Evolutionary conservation across 108 stramenopile species (phyloP).

Genomic region (Pseudonitzschia pungens): DNA sequence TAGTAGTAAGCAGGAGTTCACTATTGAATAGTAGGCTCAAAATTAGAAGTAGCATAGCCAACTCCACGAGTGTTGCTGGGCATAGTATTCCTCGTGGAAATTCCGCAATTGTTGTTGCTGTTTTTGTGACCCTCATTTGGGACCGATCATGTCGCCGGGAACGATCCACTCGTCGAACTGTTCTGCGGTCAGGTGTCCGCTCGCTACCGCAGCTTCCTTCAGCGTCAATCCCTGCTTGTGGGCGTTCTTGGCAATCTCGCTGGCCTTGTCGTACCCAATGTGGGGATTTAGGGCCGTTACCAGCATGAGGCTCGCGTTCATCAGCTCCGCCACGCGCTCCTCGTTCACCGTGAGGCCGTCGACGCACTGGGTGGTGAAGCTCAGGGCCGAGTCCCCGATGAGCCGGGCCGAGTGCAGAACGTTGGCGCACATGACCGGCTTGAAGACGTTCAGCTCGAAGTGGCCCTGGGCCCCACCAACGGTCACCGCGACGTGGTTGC

Average conservation of each 20-base stretch:
- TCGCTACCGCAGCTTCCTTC: constrained; percentile 87
- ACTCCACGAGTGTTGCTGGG: too few species aligned
- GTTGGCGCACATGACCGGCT: constrained; percentile 95
- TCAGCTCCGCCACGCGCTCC: constrained; percentile 77
- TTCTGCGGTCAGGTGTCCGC: constrained; percentile 89
- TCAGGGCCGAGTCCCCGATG: constrained; percentile 83
- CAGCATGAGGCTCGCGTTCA: constrained; percentile 94
- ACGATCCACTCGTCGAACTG: constrained; percentile 96
- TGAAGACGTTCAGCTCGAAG: constrained; percentile 99
- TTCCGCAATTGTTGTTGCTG: too few species aligned
- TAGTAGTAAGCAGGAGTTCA: too few species aligned
- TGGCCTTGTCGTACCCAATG: constrained; percentile 98
- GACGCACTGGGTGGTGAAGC: constrained; percentile 91
- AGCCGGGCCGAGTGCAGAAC: constrained; percentile 91
- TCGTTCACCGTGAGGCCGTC: constrained; percentile 85
- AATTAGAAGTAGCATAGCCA: too few species aligned
- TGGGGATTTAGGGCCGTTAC: constrained; percentile 98
- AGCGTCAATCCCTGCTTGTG: constrained; percentile 93
- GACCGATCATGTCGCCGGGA: constrained; percentile 95
- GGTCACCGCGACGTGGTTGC: constrained; percentile 92
- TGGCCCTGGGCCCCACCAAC: constrained; percentile 96
- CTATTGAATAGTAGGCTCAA: too few species aligned
- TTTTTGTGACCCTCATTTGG: constrained; percentile 26
- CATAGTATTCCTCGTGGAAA: too few species aligned
- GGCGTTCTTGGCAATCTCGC: constrained; percentile 95